Conservation (phyloP, 2,329 filamentous ascomycete species). For the Myriosclerotinia duriaeana region DNA sequence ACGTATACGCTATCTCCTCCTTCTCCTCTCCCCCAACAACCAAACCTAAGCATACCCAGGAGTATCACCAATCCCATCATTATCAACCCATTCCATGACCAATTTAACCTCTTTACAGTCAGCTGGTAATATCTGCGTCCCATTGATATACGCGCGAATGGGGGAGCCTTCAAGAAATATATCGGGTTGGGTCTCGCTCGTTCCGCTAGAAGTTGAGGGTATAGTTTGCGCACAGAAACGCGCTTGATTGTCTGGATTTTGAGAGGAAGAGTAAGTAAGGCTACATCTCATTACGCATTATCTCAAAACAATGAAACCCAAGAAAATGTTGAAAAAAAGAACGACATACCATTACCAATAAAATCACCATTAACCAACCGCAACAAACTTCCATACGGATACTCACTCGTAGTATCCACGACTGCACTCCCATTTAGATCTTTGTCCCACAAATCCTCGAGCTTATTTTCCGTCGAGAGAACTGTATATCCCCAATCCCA, state of each 20-base stretch:
- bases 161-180: background rate
- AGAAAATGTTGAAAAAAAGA: background rate
- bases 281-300: background rate
- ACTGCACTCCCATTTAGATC: slow-evolving; percentile 6
- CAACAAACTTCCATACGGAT: slow-evolving; percentile 14
- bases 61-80: background rate
- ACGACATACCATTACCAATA: slow-evolving; percentile 16
- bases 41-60: background rate
- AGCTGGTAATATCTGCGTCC: background rate
- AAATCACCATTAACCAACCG: background rate
- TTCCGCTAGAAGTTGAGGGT: background rate
- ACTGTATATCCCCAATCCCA: background rate
- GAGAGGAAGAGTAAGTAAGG: background rate
- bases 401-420: slow-evolving; percentile 12
- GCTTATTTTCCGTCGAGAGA: background rate
- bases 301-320: background rate
- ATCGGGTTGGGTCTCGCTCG: background rate
- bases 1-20: background rate
- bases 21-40: no score
- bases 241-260: background rate
- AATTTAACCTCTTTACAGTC: slow-evolving; percentile 14
- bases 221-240: slow-evolving; percentile 5
- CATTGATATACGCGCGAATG: slow-evolving; percentile 9
- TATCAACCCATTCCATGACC: slow-evolving; percentile 36
- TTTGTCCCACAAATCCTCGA: background rate